These are phyloP conservation scores for Lactifluus piperatus DNA, from an alignment of 768 basidiomycete species.

Conservation along the genomic window DNA sequence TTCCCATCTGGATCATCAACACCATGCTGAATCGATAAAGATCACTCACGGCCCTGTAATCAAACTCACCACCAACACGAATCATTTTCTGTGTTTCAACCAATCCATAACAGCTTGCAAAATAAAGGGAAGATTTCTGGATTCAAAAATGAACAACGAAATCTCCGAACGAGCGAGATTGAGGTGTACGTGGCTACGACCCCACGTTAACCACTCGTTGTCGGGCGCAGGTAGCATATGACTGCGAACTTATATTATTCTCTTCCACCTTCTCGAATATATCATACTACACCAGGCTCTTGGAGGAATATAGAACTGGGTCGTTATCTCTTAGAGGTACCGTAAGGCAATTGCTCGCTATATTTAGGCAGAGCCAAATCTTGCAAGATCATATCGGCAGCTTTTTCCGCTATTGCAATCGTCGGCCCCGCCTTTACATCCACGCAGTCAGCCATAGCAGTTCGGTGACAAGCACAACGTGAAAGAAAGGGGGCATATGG, in stretches of 20 bases:
- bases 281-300: background rate
- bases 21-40: background rate
- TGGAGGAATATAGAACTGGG: too few relatives aligned
- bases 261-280: background rate
- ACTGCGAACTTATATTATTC: background rate
- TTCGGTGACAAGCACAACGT: background rate
- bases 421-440: slow-evolving; percentile 22
- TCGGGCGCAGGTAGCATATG: background rate
- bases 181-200: background rate
- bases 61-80: background rate
- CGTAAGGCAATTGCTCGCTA: background rate
- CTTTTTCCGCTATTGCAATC: slow-evolving; percentile 27
- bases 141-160: background rate
- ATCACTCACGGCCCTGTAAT: background rate
- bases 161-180: background rate
- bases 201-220: background rate
- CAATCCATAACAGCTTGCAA: background rate
- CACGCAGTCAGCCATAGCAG: background rate
- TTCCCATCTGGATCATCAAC: background rate
- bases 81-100: background rate
- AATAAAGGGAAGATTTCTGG: background rate
- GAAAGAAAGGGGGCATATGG: background rate
- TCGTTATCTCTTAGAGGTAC: background rate
- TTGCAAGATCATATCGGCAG: slow-evolving; percentile 26
- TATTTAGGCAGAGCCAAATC: background rate